phyloP scores from a whole-genome alignment of 106 monocot genomes.

The Platanthera guangdongensis region DNA sequence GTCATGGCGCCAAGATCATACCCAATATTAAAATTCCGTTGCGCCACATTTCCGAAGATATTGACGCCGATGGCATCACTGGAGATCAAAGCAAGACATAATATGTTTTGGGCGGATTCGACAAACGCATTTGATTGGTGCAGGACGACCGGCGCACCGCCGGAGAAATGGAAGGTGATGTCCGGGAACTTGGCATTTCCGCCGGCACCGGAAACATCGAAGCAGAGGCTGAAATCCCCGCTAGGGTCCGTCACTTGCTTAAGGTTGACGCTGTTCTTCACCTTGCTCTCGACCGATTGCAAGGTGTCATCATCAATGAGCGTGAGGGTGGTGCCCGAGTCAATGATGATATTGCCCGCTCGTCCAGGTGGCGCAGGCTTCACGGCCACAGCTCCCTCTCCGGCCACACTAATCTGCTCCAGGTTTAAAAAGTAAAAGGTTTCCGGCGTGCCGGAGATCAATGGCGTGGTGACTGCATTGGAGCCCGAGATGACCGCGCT shows the following conservation, averaged over 20 bases:
- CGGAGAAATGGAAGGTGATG: conserved; percentile 18
- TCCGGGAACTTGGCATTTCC: conserved; percentile 9
- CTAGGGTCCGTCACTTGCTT: conserved; percentile 5
- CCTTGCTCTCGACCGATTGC: background rate
- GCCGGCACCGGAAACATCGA: background rate
- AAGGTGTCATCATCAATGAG: conserved; percentile 4
- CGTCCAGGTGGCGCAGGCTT: background rate
- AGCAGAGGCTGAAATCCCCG: conserved; percentile 17
- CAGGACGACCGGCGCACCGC: conserved; percentile 18
- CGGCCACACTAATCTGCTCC: conserved; percentile 15
- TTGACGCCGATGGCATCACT: background rate
- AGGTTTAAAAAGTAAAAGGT: conserved; percentile 30
- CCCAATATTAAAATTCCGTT: conserved; percentile 39
- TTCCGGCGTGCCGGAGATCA: background rate
- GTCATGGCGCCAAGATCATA: conserved; percentile 26
- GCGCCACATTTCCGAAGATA: conserved; percentile 43
- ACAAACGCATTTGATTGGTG: conserved; percentile 15
- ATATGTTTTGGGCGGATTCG: background rate
- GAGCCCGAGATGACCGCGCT: background rate
- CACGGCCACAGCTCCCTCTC: background rate
- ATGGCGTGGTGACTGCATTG: conserved; percentile 14
- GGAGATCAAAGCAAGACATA: conserved; percentile 23
- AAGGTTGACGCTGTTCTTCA: conserved; percentile 4
- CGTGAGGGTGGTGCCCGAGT: conserved; percentile 41
- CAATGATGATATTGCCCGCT: conserved; percentile 22